Evolutionary conservation across 1,139 yeast species (phyloP), one percentile per base, ranked within the genome.

Genomic region (Diutina mesorugosa): DNA sequence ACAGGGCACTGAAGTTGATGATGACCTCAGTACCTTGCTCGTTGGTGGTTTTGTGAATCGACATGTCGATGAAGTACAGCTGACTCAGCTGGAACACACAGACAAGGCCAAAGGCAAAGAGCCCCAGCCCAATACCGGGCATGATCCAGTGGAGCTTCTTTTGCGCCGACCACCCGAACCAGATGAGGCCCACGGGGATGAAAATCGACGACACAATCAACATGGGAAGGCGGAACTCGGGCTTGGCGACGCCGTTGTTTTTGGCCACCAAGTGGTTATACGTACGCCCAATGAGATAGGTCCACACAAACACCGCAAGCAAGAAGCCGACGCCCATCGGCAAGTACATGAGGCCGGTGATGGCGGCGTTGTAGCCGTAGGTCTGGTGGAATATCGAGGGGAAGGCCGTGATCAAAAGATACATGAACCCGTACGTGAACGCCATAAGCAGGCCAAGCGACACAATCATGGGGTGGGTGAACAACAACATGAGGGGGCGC

Each of bases 121-220:
- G 70, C 2, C 70, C 78, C 10, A 80, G 71, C 4, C 87, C 87
- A 38, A 83, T 69, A 18, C 71, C 69, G 1, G 87, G 85, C 73
- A 82, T 78, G 45, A 83, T 71, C 84, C 87, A 83, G 58, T 68
- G 78, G 48, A 72, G 61, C 55, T 70, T 65, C 38, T 72, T 71
- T 60, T 83, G 71, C 0, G 84, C 85, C 35, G 81, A 73, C 87
- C 87, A 83, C 4, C 88, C 87, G 63, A 80, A 83, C 77, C 85
- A 78, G 50, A 83, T 68, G 50, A 83, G 70, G 0, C 85, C 85
- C 45, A 72, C 66, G 0, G 85, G 81, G 53, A 78, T 69, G 3
- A 77, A 68, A 3, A 81, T 58, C 0, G 84, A 83, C 30, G 81
- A 68, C 45, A 68, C 63, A 59, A 74, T 61, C 12, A 80, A 64